Conservation (phyloP, 306 rosid genomes). For the Cucurbita ficifolia region DNA sequence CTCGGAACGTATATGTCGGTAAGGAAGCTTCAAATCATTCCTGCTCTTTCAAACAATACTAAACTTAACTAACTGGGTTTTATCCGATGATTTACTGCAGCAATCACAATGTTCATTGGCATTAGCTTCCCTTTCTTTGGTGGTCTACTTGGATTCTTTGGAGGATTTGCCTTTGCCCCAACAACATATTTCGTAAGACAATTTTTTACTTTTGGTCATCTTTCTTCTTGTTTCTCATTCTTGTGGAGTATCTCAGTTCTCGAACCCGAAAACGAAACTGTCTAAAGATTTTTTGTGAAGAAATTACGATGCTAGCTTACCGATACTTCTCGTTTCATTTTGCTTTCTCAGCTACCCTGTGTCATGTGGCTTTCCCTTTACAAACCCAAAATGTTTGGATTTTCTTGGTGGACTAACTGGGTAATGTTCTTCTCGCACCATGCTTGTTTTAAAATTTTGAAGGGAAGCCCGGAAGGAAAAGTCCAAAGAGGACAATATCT, state of each 20-base stretch:
- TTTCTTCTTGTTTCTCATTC: background rate
- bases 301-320: background rate
- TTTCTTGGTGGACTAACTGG: conserved; percentile 73
- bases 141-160: conserved; percentile 60
- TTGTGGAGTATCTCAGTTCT: background rate
- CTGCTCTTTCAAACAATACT: background rate
- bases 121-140: conserved; percentile 71
- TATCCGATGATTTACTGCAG: conserved; percentile 19
- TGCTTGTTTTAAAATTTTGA: too few relatives aligned
- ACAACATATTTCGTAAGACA: conserved; percentile 67
- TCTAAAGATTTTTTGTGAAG: background rate
- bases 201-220: background rate
- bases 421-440: conserved; percentile 19
- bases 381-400: conserved; percentile 53
- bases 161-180: conserved; percentile 89
- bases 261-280: background rate
- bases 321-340: background rate
- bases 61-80: background rate
- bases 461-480: too few relatives aligned
- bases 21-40: conserved; percentile 11
- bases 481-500: too few relatives aligned
- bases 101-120: conserved; percentile 54
- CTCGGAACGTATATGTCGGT: conserved; percentile 60
- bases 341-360: conserved; percentile 70
- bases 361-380: conserved; percentile 69